Evolutionary conservation across 2,329 filamentous ascomycete species (phyloP), one percentile per base, ranked within the genome.

Genomic region (Macroventuria anomochaeta): DNA sequence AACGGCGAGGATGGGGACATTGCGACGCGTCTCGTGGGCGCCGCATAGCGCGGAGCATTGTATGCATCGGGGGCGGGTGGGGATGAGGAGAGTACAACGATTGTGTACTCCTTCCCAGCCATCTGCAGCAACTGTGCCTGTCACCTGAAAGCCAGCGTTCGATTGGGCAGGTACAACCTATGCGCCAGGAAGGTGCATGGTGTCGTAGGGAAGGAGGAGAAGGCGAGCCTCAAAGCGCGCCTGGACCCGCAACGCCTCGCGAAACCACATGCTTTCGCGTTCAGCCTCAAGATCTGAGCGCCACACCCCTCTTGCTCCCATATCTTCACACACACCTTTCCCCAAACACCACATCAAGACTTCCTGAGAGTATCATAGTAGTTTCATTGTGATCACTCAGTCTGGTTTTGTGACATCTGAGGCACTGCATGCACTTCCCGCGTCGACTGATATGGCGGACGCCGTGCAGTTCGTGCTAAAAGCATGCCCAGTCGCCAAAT

Each of bases 71-170:
- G 54, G 34, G 55, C 55, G 31, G 70, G 68, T 17, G 72, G 72
- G n/a, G 70, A 70, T 12, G 71, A 73, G 18, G 66, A 70, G 7
- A 76, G 54, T 3, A 69, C 56, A 11, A 69, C 64, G 12, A 69
- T 61, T 20, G 68, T 58, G 52, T 61, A 67, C 38, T 59, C 51
- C 33, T 53, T 57, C 54, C 61, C 63, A 58, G 63, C 62, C 67
- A 69, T 68, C 25, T 55, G 60, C 57, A 57, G 46, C 44, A 50
- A 37, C n/a, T 42, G 54, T 32, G 51, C 26, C 40, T 54, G 48
- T 47, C 56, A 42, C 21, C 31, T 43, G 32, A 33, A 32, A 41
- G 54, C 57, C 57, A 46, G 53, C 43, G 50, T 37, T 44, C 20
- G 33, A 32, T 41, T 44, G 23, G 42, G 42, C 46, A 56, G 32